Evolutionary conservation across 108 stramenopile genomes (phyloP).

Genomic region (Cyclotella cryptica): DNA sequence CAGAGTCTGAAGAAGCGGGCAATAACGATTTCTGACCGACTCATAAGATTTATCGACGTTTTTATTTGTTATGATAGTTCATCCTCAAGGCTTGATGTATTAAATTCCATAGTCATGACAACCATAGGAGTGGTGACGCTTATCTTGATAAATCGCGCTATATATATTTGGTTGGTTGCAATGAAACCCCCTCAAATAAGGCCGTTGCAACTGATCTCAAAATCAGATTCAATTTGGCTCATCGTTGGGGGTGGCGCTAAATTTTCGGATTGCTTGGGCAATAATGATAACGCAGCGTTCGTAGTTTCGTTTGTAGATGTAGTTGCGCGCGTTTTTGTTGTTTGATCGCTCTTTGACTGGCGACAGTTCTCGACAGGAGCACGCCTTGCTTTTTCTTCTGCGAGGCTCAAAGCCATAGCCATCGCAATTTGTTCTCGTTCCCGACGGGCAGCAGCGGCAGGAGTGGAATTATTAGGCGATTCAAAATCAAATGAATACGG

Average conservation of each 20-base stretch:
- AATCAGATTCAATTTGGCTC: conserved; percentile 6
- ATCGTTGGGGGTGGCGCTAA: conserved; percentile 4
- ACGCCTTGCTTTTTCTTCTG: conserved; percentile 41
- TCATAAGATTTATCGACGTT: too few species aligned
- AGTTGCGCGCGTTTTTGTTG: background rate
- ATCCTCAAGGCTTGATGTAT: too few species aligned
- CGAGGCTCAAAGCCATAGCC: conserved; percentile 59
- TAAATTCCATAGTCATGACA: too few species aligned
- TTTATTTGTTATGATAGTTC: too few species aligned
- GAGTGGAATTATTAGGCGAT: background rate
- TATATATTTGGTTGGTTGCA: too few species aligned
- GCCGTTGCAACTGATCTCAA: background rate
- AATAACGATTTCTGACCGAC: background rate
- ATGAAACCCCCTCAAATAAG: background rate
- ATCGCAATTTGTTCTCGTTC: conserved; percentile 61
- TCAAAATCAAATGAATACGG: background rate
- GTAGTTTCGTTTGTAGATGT: background rate
- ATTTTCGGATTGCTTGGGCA: background rate
- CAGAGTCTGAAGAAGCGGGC: background rate
- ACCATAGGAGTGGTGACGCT: too few species aligned
- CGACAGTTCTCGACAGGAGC: background rate
- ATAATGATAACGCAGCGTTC: background rate
- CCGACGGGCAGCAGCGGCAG: background rate
- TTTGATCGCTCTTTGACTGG: background rate
- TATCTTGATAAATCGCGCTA: too few species aligned